Percentiles rank a stretch among this genome's conserved stretches.
These are phyloP conservation scores for Septoria linicola DNA, from an alignment of 2,329 filamentous ascomycete species.

Conservation along the genomic window DNA sequence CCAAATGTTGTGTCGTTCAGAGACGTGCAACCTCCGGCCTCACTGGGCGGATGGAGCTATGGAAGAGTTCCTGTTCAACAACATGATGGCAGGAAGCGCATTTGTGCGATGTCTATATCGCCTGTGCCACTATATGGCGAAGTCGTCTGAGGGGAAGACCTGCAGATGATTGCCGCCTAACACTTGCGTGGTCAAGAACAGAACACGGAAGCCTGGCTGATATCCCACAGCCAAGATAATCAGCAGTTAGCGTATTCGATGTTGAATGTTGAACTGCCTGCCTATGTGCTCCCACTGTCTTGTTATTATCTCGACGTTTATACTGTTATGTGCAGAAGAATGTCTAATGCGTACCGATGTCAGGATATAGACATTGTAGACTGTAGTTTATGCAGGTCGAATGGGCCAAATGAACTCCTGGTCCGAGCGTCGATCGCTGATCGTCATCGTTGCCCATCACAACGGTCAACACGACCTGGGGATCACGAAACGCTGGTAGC, in stretches of 20 bases:
- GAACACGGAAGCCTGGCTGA: constrained; percentile 3
- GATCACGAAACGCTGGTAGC: neutral
- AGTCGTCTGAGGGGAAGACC: neutral
- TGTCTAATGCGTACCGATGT: no score
- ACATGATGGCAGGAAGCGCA: constrained; percentile 37
- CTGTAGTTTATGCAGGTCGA: no score
- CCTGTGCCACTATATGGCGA: constrained; percentile 29
- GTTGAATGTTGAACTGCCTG: no score
- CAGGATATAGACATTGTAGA: no score
- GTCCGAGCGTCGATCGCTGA: constrained; percentile 4
- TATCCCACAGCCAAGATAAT: neutral
- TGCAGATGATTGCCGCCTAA: neutral
- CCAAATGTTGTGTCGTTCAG: constrained; percentile 23
- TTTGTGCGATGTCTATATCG: constrained; percentile 32
- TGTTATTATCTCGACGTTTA: no score
- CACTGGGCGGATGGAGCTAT: constrained; percentile 24
- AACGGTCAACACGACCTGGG: no score
- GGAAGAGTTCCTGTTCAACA: constrained; percentile 34
- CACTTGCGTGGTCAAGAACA: constrained; percentile 11
- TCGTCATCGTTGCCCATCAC: neutral
- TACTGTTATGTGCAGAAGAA: no score
- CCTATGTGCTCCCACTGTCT: no score
- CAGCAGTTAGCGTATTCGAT: neutral
- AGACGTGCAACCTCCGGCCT: constrained; percentile 30
- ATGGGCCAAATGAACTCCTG: constrained; percentile 6